Base-by-base conservation (phyloP, 176 grass and related monocot species). In the Aegilops speltoides region DNA sequence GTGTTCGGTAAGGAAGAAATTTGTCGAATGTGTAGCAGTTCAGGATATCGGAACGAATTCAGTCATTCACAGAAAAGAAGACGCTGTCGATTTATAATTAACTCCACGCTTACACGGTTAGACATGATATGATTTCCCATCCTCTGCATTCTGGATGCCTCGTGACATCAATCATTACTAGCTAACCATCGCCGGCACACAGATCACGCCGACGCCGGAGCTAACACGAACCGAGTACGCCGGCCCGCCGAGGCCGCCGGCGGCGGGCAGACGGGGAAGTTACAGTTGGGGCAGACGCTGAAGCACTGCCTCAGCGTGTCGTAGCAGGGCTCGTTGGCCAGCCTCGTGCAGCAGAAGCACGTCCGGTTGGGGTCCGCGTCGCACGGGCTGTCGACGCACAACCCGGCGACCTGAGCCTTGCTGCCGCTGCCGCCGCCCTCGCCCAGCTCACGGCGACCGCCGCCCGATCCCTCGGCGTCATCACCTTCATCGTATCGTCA, bases 341-440 rank as follows among this genome's bases (percentile, higher is more conserved):
- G 73, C 73, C 73, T 76, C 73, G 45, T 76, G 45, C 46, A 76
- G 73, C 73, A 76, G 73, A 31, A 52, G 7, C 73, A 76, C 26
- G 26, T 76, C 45, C 73, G 73, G 73, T 29, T 54, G 5, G 73
- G 46, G 19, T 76, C 73, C 8, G 45, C 46, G 73, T 10, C 17
- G 46, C 73, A 76, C 26, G 73, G 73, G 15, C 45, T 54, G 25
- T 5, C 9, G 17, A 76, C 29, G 73, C 45, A 76, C 73, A 54
- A 28, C 45, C 73, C 73, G 14, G 43, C 25, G 41, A 76, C 41
- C 7, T 5, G 6, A 46, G 6, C 72, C 23, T 75, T 8, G 72
- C 40, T 48, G 25, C 12, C 12, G 71, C 71, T 17, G 48, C 16
- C 48, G 48, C 48, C 16, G 7, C 23, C 40, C 0, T 74, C 71